Conservation (phyloP, 768 basidiomycete species). For the Cantharellus anzutake region DNA sequence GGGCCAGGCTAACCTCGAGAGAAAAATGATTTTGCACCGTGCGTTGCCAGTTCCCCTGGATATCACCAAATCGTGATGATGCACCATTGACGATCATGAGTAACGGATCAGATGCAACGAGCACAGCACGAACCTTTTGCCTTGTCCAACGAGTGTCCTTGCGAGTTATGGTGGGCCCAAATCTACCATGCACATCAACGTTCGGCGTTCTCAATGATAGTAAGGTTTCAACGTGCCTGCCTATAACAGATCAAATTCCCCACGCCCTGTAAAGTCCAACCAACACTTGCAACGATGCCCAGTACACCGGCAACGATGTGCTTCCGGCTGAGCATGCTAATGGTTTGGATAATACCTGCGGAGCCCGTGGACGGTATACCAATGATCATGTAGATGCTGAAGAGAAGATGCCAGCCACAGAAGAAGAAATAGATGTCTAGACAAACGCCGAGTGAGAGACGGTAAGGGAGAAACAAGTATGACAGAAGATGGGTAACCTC, state of each 20-base stretch:
- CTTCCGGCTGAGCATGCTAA: conserved; percentile 53
- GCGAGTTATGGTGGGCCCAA: conserved; percentile 58
- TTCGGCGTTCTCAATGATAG: conserved; percentile 1
- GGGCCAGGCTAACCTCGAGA: conserved; percentile 16
- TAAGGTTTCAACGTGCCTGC: conserved; percentile 26
- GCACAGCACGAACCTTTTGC: conserved; percentile 26
- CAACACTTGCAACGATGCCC: conserved; percentile 59
- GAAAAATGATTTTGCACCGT: conserved; percentile 80
- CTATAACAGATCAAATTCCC: conserved; percentile 70
- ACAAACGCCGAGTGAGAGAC: not conserved
- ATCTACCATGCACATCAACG: conserved; percentile 26
- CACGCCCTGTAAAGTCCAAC: conserved; percentile 73
- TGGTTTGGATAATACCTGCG: conserved; percentile 86
- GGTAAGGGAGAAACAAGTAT: not conserved
- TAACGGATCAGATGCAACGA: conserved; percentile 8
- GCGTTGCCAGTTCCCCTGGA: conserved; percentile 66
- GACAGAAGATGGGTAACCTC: not conserved
- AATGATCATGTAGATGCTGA: conserved; percentile 87
- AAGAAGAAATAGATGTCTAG: conserved; percentile 95
- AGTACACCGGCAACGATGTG: conserved; percentile 68
- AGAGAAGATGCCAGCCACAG: conserved; percentile 83
- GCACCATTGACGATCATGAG: not conserved
- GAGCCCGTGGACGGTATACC: conserved; percentile 86
- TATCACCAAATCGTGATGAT: conserved; percentile 1
- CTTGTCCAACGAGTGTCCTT: conserved; percentile 70